These are phyloP conservation scores for Capronia epimyces DNA, from an alignment of 2,329 filamentous ascomycete genomes.

Conservation along the genomic window DNA sequence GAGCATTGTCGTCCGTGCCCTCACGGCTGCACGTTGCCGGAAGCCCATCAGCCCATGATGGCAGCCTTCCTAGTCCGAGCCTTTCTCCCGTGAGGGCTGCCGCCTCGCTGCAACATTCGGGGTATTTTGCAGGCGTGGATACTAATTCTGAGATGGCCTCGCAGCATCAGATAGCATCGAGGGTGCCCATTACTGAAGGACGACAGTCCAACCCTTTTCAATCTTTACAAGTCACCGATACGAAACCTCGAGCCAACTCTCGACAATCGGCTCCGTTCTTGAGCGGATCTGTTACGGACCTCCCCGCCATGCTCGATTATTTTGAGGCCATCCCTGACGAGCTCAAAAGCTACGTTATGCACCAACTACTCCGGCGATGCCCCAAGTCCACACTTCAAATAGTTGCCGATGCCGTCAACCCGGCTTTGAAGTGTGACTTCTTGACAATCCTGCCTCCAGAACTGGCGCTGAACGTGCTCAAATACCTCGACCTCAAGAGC, in stretches of 20 bases:
- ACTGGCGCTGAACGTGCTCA: conserved; percentile 78
- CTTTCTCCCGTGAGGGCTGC: conserved; percentile 83
- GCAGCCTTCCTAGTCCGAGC: conserved; percentile 88
- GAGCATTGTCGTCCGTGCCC: conserved; percentile 31
- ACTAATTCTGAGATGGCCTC: conserved; percentile 40
- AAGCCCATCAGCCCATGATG: conserved; percentile 70
- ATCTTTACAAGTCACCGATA: background rate
- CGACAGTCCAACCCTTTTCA: conserved; percentile 12
- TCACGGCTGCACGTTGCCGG: conserved; percentile 53
- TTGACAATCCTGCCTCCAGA: conserved; percentile 77
- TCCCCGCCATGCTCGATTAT: conserved; percentile 77
- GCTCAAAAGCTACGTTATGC: conserved; percentile 95
- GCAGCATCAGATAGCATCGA: conserved; percentile 24
- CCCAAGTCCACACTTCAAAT: conserved; percentile 82
- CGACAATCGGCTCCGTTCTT: conserved; percentile 22
- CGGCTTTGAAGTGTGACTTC: conserved; percentile 91
- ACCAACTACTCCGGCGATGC: conserved; percentile 84
- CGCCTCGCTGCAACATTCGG: conserved; percentile 50
- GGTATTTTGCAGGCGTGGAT: conserved; percentile 42
- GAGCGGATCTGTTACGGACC: conserved; percentile 59
- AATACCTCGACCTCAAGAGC: conserved; percentile 77
- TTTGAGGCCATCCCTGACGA: conserved; percentile 88
- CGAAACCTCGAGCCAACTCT: conserved; percentile 9
- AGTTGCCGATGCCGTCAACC: conserved; percentile 85
- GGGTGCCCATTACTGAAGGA: conserved; percentile 7